Evolutionary conservation across 208 protist species (phyloP).

Genomic region (Leishmania gerbilli): DNA sequence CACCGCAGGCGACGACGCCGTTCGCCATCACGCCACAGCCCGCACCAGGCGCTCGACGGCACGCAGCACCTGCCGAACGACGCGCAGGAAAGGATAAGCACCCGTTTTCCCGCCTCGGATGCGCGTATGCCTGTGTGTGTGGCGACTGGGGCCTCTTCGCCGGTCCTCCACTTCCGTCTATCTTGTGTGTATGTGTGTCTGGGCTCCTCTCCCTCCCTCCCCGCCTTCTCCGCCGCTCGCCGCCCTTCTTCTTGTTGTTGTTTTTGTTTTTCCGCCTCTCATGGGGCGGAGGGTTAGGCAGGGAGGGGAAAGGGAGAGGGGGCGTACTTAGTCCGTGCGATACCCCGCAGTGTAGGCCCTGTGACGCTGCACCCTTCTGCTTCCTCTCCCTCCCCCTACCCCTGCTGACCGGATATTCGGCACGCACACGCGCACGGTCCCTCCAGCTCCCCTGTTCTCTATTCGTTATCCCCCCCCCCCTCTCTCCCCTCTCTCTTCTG

Average conservation of each 20-base stretch:
- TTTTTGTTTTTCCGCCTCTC: neutral
- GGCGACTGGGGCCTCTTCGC: neutral
- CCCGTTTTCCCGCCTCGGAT: neutral
- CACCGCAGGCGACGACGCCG: neutral
- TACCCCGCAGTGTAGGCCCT: neutral
- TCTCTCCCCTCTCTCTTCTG: neutral
- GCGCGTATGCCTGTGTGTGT: neutral
- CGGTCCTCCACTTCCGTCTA: neutral
- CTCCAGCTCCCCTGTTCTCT: neutral
- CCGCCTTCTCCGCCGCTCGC: neutral
- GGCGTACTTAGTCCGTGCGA: neutral
- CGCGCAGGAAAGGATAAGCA: neutral
- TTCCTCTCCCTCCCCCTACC: neutral
- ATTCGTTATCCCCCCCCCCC: neutral
- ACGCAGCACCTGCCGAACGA: neutral
- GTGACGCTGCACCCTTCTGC: neutral
- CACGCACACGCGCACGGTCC: neutral
- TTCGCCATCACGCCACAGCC: neutral
- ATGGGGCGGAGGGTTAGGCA: neutral
- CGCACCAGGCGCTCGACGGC: neutral
- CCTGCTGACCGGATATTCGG: neutral
- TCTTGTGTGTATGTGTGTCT: constrained; percentile 1
- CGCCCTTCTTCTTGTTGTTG: neutral
- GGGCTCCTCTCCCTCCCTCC: neutral
- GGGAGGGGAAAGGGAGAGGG: neutral